Evolutionary conservation across 2,329 filamentous ascomycete species (phyloP), one percentile per base, ranked within the genome.

Genomic region (Myriosclerotinia duriaeana): DNA sequence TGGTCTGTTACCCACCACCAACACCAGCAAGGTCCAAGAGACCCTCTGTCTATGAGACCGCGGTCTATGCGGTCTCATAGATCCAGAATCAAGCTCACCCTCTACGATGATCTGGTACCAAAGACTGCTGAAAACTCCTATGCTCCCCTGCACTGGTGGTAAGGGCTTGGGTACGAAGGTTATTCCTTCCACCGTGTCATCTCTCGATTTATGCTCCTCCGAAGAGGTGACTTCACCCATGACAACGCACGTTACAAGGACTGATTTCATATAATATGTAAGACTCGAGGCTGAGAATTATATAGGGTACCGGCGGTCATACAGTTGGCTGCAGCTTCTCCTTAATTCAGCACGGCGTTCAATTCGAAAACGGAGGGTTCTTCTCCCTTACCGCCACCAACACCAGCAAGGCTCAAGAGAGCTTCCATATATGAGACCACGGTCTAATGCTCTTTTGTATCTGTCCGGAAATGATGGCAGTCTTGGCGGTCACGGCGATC

Each of bases 111-210:
- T 72, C 84, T 96, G 69, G 93, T 97, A 22, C 94, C 94, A 76
- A 97, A 96, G 83, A 98, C 94, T 5, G 92, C 90, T 71, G 93
- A 97, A 75, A 98, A 98, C 85, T 98, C 98, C 84, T 92, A 93
- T 75, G 87, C 89, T 65, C 87, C 30, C 97, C 69, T 97, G 93
- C 83, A 97, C 94, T 0, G 85, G 84, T 74, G 85, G 91, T 83
- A 87, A 92, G 82, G 91, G 91, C 77, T 90, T 80, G 91, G 92
- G 75, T 97, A 96, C 85, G 80, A 86, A 79, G 87, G 87, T 78
- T 95, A 91, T 74, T 84, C 85, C 73, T 96, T 96, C 89, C 92
- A 97, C 87, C 92, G 93, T 76, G 89, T 97, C 81, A 96, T 96
- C 81, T 90, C 90, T 74, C 80, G 91, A 67, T 96, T 96, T 86